Percentiles rank a stretch among this genome's conserved stretches.
These are phyloP conservation scores for Raphanus raphanistrum DNA, from an alignment of 345 rosid species.

Conservation along the genomic window DNA sequence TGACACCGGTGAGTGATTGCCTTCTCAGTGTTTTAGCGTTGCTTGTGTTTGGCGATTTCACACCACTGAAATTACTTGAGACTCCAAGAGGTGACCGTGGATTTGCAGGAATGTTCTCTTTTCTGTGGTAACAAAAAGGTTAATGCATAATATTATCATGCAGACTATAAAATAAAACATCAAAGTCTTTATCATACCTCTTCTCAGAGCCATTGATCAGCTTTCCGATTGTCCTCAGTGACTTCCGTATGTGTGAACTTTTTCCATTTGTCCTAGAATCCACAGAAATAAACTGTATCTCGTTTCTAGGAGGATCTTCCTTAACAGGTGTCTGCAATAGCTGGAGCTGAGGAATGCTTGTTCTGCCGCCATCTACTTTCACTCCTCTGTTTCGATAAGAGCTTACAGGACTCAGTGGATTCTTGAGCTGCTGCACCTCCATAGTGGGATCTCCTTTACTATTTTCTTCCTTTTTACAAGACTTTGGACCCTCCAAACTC, in stretches of 20 bases:
- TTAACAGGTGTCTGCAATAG: slow-evolving; percentile 60
- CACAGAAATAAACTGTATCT: slow-evolving; percentile 48
- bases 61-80: slow-evolving; percentile 31
- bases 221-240: slow-evolving; percentile 80
- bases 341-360: slow-evolving; percentile 56
- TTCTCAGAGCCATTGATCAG: slow-evolving; percentile 81
- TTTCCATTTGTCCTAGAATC: slow-evolving; percentile 56
- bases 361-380: slow-evolving; percentile 48
- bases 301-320: slow-evolving; percentile 40
- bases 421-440: slow-evolving; percentile 39
- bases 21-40: slow-evolving; percentile 59
- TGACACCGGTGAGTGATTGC: slow-evolving; percentile 72
- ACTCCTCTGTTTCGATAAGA: slow-evolving; percentile 41
- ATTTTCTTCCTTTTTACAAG: slow-evolving; percentile 39
- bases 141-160: background rate
- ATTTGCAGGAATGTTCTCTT: slow-evolving; percentile 39
- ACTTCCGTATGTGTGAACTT: slow-evolving; percentile 78
- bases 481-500: slow-evolving; percentile 68
- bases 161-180: background rate
- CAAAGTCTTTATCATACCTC: slow-evolving; percentile 47
- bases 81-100: slow-evolving; percentile 46
- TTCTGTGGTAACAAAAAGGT: slow-evolving; percentile 16
- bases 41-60: slow-evolving; percentile 49
- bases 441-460: slow-evolving; percentile 33
- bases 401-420: slow-evolving; percentile 61